phyloP scores from a whole-genome alignment of 108 stramenopile species.

The Discostella stelligeroides region DNA sequence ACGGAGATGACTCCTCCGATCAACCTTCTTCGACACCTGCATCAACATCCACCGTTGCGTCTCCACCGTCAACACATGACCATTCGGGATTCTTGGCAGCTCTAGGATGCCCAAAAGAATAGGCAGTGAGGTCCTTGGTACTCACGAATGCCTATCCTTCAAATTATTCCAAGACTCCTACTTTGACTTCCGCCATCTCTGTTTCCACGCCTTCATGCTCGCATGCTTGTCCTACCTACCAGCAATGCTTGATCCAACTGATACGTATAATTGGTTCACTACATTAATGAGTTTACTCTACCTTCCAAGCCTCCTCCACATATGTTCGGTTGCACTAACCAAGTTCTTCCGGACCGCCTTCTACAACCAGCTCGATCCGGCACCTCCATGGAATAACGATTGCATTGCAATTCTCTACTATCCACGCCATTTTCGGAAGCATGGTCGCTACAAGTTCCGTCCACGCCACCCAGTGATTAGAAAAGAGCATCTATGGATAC shows the following conservation, averaged over 20 bases:
- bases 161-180: neutral
- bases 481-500: too few species aligned
- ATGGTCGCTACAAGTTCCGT: too few species aligned
- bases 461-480: too few species aligned
- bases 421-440: too few species aligned
- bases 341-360: neutral
- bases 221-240: neutral
- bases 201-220: neutral
- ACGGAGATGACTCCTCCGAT: neutral
- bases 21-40: neutral
- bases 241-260: neutral
- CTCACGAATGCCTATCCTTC: neutral
- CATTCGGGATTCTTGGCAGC: neutral
- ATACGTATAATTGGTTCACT: too few species aligned
- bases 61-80: neutral
- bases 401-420: too few species aligned
- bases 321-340: neutral
- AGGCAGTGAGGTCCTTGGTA: neutral
- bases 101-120: neutral
- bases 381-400: too few species aligned
- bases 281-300: neutral
- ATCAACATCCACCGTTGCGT: neutral
- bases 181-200: neutral
- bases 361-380: neutral
- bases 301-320: neutral